These are phyloP conservation scores for Begonia peltatifolia DNA, from an alignment of 306 rosid genomes.

Conservation along the genomic window DNA sequence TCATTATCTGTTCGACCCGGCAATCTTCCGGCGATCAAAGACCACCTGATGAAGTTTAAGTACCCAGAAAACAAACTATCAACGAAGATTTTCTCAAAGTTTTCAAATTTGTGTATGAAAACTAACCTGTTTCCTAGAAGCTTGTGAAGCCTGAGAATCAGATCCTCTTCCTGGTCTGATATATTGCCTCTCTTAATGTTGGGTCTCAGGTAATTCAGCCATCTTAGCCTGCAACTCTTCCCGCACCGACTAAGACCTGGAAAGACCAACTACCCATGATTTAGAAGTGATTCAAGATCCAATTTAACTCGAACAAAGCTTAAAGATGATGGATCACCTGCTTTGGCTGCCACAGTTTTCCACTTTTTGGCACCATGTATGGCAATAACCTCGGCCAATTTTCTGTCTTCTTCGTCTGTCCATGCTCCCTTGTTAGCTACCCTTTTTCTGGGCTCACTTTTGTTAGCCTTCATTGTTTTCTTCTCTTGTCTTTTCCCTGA, in stretches of 20 bases:
- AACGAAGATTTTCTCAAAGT: not conserved
- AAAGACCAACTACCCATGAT: not conserved
- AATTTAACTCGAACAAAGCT: not conserved
- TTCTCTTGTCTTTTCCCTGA: slow-evolving; percentile 9
- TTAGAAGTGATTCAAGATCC: not conserved
- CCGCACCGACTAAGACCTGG: slow-evolving; percentile 46
- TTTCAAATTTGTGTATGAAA: not conserved
- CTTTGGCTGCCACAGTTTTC: slow-evolving; percentile 38
- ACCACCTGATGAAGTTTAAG: slow-evolving; percentile 29
- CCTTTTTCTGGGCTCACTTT: slow-evolving; percentile 14
- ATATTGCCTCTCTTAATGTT: slow-evolving; percentile 60
- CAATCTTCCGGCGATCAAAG: slow-evolving; percentile 55
- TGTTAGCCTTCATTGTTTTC: slow-evolving; percentile 2
- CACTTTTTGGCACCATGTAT: slow-evolving; percentile 43
- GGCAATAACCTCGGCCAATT: slow-evolving; percentile 36
- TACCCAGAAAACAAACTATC: not conserved
- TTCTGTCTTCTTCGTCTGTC: slow-evolving; percentile 44
- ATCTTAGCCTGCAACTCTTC: slow-evolving; percentile 54
- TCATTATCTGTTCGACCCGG: slow-evolving; percentile 67
- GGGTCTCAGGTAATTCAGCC: slow-evolving; percentile 59
- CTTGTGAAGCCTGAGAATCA: slow-evolving; percentile 52
- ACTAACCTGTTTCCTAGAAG: slow-evolving; percentile 51
- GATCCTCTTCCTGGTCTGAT: slow-evolving; percentile 58
- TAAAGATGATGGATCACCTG: slow-evolving; percentile 19
- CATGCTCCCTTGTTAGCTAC: slow-evolving; percentile 43